phyloP scores from a whole-genome alignment of 1,139 yeast genomes.

The Pichia kudriavzevii region DNA sequence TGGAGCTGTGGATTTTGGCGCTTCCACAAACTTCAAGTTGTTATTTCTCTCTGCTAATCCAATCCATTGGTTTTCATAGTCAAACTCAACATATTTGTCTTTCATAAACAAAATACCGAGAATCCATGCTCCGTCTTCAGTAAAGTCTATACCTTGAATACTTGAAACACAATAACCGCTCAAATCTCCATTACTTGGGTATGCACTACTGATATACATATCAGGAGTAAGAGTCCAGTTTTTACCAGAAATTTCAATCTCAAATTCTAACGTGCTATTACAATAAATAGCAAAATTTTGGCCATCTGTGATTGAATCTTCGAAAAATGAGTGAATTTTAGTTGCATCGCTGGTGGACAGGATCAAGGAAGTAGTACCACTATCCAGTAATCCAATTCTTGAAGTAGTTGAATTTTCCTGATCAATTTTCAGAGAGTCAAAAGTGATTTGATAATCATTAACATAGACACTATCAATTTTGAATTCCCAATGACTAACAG shows the following conservation, averaged over 20 bases:
- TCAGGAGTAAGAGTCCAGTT: conserved; percentile 40
- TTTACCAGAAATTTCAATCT: conserved; percentile 35
- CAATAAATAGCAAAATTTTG: conserved; percentile 55
- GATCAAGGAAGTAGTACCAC: conserved; percentile 60
- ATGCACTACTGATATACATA: conserved; percentile 43
- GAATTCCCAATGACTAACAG: conserved; percentile 47
- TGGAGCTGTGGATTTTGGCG: conserved; percentile 7
- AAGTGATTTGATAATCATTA: conserved; percentile 29
- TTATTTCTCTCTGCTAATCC: conserved; percentile 41
- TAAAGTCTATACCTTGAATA: conserved; percentile 45
- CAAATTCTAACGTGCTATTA: conserved; percentile 35
- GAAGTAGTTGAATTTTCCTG: conserved; percentile 16
- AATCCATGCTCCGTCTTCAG: conserved; percentile 35
- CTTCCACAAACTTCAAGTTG: conserved; percentile 18
- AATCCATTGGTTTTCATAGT: conserved; percentile 40
- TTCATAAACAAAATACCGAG: conserved; percentile 57
- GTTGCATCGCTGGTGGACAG: conserved; percentile 52
- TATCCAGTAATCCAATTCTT: conserved; percentile 49
- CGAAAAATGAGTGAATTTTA: conserved; percentile 44
- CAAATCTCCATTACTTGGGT: conserved; percentile 31
- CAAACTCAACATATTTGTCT: conserved; percentile 53
- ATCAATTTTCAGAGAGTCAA: conserved; percentile 24
- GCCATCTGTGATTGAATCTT: conserved; percentile 45
- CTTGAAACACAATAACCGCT: conserved; percentile 57
- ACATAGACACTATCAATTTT: conserved; percentile 34